A percentile compares a stretch with the other conserved stretches of the same genome.
Conservation (phyloP, 306 rosid species). For the Castanospermum australe region DNA sequence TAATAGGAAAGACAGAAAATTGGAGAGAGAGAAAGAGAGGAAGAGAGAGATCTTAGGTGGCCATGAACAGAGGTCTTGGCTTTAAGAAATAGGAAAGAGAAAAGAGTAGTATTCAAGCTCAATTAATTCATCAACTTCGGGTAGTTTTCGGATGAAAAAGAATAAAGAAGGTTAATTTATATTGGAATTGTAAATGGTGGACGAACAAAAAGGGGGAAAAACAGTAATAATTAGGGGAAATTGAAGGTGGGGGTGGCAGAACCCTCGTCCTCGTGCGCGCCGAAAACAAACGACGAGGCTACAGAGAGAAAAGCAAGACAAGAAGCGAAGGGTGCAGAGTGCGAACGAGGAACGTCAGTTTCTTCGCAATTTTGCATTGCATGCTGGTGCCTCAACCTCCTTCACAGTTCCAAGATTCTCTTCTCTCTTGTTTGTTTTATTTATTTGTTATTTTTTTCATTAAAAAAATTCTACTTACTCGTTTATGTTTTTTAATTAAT, state of each 20-base stretch:
- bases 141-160: neutral
- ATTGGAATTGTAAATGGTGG: slow-evolving; percentile 8
- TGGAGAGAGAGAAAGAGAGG: neutral
- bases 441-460: too few species aligned
- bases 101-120: neutral
- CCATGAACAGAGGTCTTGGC: slow-evolving; percentile 8
- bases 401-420: neutral
- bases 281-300: neutral
- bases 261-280: slow-evolving; percentile 23
- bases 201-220: neutral
- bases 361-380: neutral
- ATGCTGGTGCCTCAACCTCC: neutral
- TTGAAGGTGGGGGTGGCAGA: neutral
- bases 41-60: slow-evolving; percentile 11
- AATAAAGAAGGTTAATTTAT: neutral
- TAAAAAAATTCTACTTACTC: too few species aligned
- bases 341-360: slow-evolving; percentile 15
- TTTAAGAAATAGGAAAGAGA: neutral
- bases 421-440: too few species aligned
- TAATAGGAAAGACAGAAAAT: neutral
- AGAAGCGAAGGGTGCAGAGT: neutral
- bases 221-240: neutral
- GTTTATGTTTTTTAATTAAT: too few species aligned
- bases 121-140: slow-evolving; percentile 29
- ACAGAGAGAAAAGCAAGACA: neutral